phyloP scores from a whole-genome alignment of 2,329 filamentous ascomycete species.

The Scopulariopsis brevicaulis region DNA sequence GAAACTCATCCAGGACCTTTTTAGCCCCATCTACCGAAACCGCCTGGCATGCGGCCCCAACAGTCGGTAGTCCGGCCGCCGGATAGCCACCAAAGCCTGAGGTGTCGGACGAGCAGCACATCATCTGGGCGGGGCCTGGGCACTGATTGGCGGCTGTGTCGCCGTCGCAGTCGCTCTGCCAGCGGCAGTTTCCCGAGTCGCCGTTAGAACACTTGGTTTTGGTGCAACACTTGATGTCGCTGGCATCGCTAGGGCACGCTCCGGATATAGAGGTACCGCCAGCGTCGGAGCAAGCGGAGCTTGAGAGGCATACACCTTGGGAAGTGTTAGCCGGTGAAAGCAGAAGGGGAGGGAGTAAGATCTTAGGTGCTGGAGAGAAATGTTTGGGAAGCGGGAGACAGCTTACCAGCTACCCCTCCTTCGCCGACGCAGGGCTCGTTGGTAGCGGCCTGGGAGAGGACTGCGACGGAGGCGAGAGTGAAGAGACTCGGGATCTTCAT shows the following conservation, averaged over 20 bases:
- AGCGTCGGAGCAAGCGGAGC: slow-evolving; percentile 18
- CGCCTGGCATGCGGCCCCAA: slow-evolving; percentile 19
- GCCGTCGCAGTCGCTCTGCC: slow-evolving; percentile 23
- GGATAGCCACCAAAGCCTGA: slow-evolving; percentile 22
- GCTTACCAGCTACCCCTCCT: slow-evolving; percentile 9
- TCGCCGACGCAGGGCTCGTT: slow-evolving; percentile 19
- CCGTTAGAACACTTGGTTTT: slow-evolving; percentile 22
- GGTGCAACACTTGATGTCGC: slow-evolving; percentile 28
- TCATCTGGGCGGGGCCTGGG: slow-evolving; percentile 23
- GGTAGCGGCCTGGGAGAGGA: slow-evolving; percentile 12
- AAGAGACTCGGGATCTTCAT: background rate
- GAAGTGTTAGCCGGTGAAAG: slow-evolving; percentile 5
- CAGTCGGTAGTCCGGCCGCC: slow-evolving; percentile 19
- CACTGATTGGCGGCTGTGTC: slow-evolving; percentile 17
- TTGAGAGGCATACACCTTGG: slow-evolving; percentile 25
- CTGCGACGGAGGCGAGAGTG: slow-evolving; percentile 4
- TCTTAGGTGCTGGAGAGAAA: background rate
- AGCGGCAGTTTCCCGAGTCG: slow-evolving; percentile 22
- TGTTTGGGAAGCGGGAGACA: background rate
- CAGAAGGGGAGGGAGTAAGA: background rate
- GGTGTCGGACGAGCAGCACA: slow-evolving; percentile 22
- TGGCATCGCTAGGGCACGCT: slow-evolving; percentile 23
- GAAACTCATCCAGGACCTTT: slow-evolving; percentile 21
- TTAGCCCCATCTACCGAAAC: slow-evolving; percentile 22
- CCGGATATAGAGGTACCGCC: slow-evolving; percentile 25